phyloP scores from a whole-genome alignment of 139 green algal genomes.

The Desmodesmus armatus region DNA sequence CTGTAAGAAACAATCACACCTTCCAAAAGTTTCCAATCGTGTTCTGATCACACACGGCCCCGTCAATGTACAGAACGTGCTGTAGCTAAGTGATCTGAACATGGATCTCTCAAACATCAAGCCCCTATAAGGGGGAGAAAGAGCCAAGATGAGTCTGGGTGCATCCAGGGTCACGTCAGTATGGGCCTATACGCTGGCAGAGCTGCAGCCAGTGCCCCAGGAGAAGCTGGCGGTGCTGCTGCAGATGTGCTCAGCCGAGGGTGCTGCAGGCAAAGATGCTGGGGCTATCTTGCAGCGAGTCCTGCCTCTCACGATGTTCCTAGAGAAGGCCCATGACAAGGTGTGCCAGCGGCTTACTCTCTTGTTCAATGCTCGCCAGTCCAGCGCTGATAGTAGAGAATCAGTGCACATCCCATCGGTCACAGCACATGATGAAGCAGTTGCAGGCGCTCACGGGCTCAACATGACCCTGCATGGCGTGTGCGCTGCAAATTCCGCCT shows the following conservation, averaged over 20 bases:
- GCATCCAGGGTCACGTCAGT: background rate
- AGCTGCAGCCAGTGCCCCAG: constrained; percentile 28
- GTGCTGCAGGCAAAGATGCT: background rate
- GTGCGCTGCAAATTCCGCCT: background rate
- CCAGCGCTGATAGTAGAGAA: background rate
- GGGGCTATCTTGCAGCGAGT: constrained; percentile 11
- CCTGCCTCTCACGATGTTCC: constrained; percentile 17
- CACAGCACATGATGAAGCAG: background rate
- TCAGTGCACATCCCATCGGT: too few relatives aligned
- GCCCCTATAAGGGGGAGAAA: too few relatives aligned
- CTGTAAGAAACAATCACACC: too few relatives aligned
- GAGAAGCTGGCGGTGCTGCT: constrained; percentile 34
- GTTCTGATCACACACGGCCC: too few relatives aligned
- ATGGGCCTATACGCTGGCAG: constrained; percentile 25
- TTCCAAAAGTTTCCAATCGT: too few relatives aligned
- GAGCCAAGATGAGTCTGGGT: too few relatives aligned
- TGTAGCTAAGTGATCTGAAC: too few relatives aligned
- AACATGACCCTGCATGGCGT: background rate
- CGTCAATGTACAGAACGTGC: too few relatives aligned
- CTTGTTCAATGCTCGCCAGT: too few relatives aligned
- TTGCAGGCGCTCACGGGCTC: background rate
- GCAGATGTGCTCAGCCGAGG: background rate
- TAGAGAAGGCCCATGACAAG: constrained; percentile 1
- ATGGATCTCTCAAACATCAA: too few relatives aligned
- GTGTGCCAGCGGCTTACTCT: background rate